phyloP scores from a whole-genome alignment of 1,284 basidiomycete genomes.

The Coriolopsis trogii region DNA sequence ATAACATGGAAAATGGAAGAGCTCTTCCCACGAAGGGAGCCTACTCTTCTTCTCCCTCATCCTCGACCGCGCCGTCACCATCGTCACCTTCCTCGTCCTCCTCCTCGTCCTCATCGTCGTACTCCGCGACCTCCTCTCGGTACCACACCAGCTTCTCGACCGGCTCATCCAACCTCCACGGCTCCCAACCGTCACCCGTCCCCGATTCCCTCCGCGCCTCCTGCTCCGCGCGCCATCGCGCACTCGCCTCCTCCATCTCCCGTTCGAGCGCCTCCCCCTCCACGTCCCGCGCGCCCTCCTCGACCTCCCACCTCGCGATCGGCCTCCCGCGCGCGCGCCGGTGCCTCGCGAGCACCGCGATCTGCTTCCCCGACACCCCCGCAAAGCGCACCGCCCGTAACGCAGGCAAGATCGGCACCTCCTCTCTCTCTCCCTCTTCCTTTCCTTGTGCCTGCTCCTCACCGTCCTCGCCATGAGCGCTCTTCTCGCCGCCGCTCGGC shows the following conservation, averaged over 20 bases:
- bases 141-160: constrained; percentile 28
- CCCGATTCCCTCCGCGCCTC: constrained; percentile 3
- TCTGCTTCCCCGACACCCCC: constrained; percentile 22
- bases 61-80: constrained; percentile 14
- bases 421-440: background rate
- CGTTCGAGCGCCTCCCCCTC: constrained; percentile 23
- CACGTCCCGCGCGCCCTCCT: constrained; percentile 26
- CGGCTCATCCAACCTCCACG: constrained; percentile 27
- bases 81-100: constrained; percentile 16
- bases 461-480: background rate
- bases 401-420: constrained; percentile 28
- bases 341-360: constrained; percentile 25
- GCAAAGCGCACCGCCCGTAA: constrained; percentile 28
- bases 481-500: background rate
- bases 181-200: constrained; percentile 10
- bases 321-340: constrained; percentile 22
- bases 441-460: background rate
- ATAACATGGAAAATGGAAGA: too few species aligned
- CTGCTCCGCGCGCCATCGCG: constrained; percentile 2
- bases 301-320: constrained; percentile 28
- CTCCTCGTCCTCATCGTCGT: constrained; percentile 15
- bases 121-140: constrained; percentile 26
- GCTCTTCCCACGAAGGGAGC: too few species aligned
- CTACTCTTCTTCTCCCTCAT: background rate
- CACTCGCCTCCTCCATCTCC: constrained; percentile 18